These are phyloP conservation scores for Neoboletus magnificus DNA, from an alignment of 768 basidiomycete genomes.

Conservation along the genomic window DNA sequence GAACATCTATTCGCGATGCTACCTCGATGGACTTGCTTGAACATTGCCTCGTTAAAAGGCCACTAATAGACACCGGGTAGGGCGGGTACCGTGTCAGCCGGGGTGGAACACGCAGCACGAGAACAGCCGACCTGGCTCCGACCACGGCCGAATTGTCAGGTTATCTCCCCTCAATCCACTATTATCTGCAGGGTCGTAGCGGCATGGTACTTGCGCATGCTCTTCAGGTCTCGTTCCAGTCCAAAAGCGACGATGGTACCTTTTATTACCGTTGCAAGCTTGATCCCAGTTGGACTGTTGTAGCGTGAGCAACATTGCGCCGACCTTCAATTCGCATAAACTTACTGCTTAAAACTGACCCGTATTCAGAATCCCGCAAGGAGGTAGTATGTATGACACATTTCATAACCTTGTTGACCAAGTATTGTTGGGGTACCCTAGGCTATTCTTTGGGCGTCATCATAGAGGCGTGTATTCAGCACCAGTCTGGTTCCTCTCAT, in stretches of 20 bases:
- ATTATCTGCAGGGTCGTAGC: too few relatives aligned
- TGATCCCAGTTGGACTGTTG: constrained; percentile 45
- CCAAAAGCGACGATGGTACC: constrained; percentile 19
- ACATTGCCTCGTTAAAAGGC: too few relatives aligned
- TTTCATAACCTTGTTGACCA: background rate
- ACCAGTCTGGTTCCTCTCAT: constrained; percentile 48
- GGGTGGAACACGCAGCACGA: background rate
- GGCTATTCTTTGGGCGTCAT: constrained; percentile 58
- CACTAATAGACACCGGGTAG: too few relatives aligned
- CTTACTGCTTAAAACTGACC: background rate
- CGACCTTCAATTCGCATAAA: background rate
- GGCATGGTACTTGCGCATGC: constrained; percentile 21
- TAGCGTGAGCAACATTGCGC: constrained; percentile 34
- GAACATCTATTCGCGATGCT: background rate
- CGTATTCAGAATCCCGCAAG: constrained; percentile 46
- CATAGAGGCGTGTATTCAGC: constrained; percentile 50
- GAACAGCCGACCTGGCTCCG: background rate
- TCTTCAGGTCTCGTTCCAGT: constrained; percentile 20
- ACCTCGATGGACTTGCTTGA: background rate
- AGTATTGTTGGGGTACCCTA: constrained; percentile 20
- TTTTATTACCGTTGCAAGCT: constrained; percentile 32
- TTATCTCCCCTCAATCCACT: background rate
- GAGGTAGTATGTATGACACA: constrained; percentile 44
- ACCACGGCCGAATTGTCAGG: background rate
- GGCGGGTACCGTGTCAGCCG: background rate